Evolutionary conservation across 2,329 filamentous ascomycete species (phyloP).

Genomic region (Dactylonectria macrodidyma): DNA sequence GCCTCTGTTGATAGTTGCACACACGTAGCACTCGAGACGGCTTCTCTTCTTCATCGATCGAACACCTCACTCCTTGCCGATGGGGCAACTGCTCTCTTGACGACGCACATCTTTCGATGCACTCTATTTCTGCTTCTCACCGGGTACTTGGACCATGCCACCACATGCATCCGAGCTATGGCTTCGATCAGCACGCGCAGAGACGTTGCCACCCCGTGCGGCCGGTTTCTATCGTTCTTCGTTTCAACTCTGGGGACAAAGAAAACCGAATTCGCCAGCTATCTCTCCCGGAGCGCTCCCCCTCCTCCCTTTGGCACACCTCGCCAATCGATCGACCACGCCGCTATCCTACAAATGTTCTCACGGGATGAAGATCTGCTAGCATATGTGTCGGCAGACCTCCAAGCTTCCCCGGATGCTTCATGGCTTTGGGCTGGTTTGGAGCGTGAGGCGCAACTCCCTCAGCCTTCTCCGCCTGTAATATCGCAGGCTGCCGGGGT

Average conservation of each 20-base stretch:
- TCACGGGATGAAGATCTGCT: slow-evolving; percentile 87
- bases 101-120: slow-evolving; percentile 90
- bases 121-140: slow-evolving; percentile 84
- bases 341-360: slow-evolving; percentile 51
- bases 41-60: slow-evolving; percentile 79
- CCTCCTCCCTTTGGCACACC: slow-evolving; percentile 50
- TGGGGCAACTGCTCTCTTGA: slow-evolving; percentile 81
- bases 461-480: slow-evolving; percentile 39
- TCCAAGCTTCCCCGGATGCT: slow-evolving; percentile 83
- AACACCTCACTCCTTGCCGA: slow-evolving; percentile 71
- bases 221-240: slow-evolving; percentile 87
- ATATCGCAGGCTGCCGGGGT: slow-evolving; percentile 39
- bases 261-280: slow-evolving; percentile 61
- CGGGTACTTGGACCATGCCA: slow-evolving; percentile 80
- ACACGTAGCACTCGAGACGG: slow-evolving; percentile 82
- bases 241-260: slow-evolving; percentile 75
- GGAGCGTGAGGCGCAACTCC: slow-evolving; percentile 62
- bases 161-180: slow-evolving; percentile 80
- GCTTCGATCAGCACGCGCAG: slow-evolving; percentile 79
- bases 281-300: slow-evolving; percentile 54
- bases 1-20: slow-evolving; percentile 85
- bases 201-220: slow-evolving; percentile 83
- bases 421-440: slow-evolving; percentile 87
- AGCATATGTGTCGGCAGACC: slow-evolving; percentile 87
- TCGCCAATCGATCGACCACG: slow-evolving; percentile 51